Evolutionary conservation across 164 flowering plant genomes (phyloP), one percentile per base, ranked within the genome.

Genomic region (Buxus sempervirens): DNA sequence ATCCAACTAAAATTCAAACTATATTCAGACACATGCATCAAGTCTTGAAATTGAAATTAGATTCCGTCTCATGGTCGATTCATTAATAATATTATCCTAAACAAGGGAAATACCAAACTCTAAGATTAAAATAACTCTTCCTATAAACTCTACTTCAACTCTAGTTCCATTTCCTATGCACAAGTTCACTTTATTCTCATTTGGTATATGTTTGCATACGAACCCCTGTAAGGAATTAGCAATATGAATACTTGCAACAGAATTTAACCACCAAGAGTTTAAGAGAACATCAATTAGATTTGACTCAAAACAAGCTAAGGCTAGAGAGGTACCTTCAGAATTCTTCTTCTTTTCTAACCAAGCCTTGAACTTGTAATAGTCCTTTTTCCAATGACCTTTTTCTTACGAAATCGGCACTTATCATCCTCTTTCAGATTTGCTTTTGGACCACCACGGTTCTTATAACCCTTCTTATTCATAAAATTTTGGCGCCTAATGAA

Each of bases 321-420:
- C 9, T 15, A 60, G 10, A 13, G 48, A 32, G 24, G 12, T 60
- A 60, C 59, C 57, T 54, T 18, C 57, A 3, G 22, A 54, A 6
- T 54, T 21, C 57, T 54, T 54, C 57, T 54, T 54, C 57, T 54
- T 54, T 10, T 54, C 57, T 20, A 54, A 9, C 57, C 57, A 54
- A 20, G 57, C 23, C 21, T 20, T 20, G 5, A 20, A 20, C 22
- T 54, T 54, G 5, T 1, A 20, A 21, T 23, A 54, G 21, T 54
- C 57, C 23, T 54, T 54, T 21, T 54, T 3, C 57, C 23, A 54
- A 54, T 20, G 23, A 20, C 57, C 23, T 20, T 54, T 6, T 54
- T 54, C 21, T 54, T 54, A 54, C 22, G 21, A 54, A 21, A 54
- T 10, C 9, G 20, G 5, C 23, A 54, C 21, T 54, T 14, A 20